Evolutionary conservation across 352 stramenopile genomes (phyloP), one percentile per base, ranked within the genome.

Genomic region (Phytophthora parvispora): DNA sequence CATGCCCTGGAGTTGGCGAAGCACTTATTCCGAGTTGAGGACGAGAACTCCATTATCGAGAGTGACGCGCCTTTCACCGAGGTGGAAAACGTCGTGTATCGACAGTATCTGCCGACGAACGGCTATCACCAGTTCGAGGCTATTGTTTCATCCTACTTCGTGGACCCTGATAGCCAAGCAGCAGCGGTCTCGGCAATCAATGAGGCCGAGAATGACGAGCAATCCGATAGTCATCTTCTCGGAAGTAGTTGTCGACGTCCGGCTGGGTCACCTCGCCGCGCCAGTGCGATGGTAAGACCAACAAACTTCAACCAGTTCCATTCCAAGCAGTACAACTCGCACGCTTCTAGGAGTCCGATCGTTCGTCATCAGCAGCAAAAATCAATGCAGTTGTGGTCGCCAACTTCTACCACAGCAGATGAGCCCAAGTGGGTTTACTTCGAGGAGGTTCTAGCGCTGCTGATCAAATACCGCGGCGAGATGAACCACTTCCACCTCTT

Each of bases 401-500:
- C 40, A 20, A 38, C 16, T 62, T 28, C 63, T 10, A 12, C 25
- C 15, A 29, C 12, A 20, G 38, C 18, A 3, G 45, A 29, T 6
- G 63, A 58, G 9, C n/a, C 28, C 6, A 73, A 73, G 31, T 94
- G 80, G 73, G 28, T 92, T 6, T 83, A 74, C 72, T 91, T 91
- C 10, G 80, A 85, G 6, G 83, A 91, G 25, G 59, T 92, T 25
- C 60, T 92, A 5, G 75, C 81, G 15, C 24, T 94, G 50, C 45
- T 94, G 60, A 75, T 82, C 16, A 87, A 85, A 40, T 94, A 92
- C 53, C 75, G 74, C 6, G 63, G 70, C 24, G 75, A 89, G 48
- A 91, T 91, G 82, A 81, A 74, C 53, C 80, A 87, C 54, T 94
- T 94, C 59, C 82, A 94, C 38, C 61, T 80, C 22, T 89, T 90